Evolutionary conservation across 805 yeast genomes (phyloP), one percentile per base, ranked within the genome.

Genomic region (Kodamaea fukazawae): DNA sequence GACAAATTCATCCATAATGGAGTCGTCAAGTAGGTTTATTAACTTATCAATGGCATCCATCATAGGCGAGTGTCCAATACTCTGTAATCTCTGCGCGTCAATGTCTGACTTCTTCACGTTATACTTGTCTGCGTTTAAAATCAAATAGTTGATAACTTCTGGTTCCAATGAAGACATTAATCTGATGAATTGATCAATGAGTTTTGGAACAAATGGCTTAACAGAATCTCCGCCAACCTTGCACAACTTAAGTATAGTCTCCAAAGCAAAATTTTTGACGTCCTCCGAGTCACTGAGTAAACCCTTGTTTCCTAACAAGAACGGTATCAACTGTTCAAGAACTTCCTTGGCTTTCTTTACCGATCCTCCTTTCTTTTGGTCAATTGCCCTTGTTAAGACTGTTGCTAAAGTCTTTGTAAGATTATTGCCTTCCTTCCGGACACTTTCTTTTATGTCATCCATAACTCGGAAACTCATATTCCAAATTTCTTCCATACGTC

Each of bases 371-470:
- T 67, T 61, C 35, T 60, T 67, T 8, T 60, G 62, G 32, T 77
- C 81, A 11, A 85, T 71, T 16, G 76, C 70, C 29, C 79, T 70
- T 2, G 81, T 79, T 48, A 88, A 65, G 4, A 76, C 70, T 12
- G 79, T 72, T 0, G 95, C 79, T 18, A 90, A 68, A 7, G 75
- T 71, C 45, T 81, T 77, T 1, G 95, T 79, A 28, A 93, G 65
- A 26, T 74, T 75, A 29, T 72, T 63, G 7, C 95, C 97, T 33
- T 87, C 95, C 42, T 76, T 77, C 36, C 97, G 71, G 3, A 93
- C 96, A 62, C 95, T 85, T 27, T 87, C 96, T 59, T 93, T 93
- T 43, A 91, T 87, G 65, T 91, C 98, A 63, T 91, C 99, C 76
- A 91, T 77, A 0, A 79, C 77, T 53, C 99, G 75, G 65, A 91